A percentile compares a stretch with the other conserved stretches of the same genome.
Evolutionary conservation across 2,329 filamentous ascomycete species (phyloP).

Genomic region (Aspergillus sclerotialis): DNA sequence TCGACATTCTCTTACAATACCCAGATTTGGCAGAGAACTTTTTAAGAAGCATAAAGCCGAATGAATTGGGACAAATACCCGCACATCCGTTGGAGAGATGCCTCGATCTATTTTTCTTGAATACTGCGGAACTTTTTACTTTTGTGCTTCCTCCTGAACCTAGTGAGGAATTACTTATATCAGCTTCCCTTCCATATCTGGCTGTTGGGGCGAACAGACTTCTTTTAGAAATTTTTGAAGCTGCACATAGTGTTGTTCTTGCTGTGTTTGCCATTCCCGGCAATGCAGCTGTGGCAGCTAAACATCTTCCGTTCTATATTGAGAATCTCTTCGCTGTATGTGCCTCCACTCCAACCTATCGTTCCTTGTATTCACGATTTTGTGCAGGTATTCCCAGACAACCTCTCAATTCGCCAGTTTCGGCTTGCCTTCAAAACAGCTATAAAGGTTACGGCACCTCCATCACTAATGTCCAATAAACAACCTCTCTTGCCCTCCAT

Average conservation of each 20-base stretch:
- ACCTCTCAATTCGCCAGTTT: constrained; percentile 78
- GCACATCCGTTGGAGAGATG: constrained; percentile 61
- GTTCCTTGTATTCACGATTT: constrained; percentile 1
- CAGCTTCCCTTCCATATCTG: constrained; percentile 69
- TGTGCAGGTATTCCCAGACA: constrained; percentile 62
- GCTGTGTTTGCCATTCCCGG: constrained; percentile 74
- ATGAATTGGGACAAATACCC: constrained; percentile 50
- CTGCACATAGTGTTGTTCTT: constrained; percentile 75
- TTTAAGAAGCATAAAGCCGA: constrained; percentile 55
- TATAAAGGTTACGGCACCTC: constrained; percentile 73
- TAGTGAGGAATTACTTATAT: constrained; percentile 66
- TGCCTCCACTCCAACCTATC: neutral
- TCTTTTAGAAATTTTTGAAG: constrained; percentile 71
- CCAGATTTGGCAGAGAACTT: constrained; percentile 60
- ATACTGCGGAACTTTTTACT: constrained; percentile 76
- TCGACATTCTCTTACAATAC: constrained; percentile 73
- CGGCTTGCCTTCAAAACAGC: constrained; percentile 80
- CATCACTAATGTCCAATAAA: constrained; percentile 63
- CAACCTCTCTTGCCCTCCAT: constrained; percentile 75
- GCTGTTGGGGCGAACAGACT: constrained; percentile 50
- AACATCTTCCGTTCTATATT: constrained; percentile 75
- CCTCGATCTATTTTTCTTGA: constrained; percentile 83
- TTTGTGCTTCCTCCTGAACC: constrained; percentile 58
- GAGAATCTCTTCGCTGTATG: constrained; percentile 63
- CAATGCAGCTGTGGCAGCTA: constrained; percentile 62